These are phyloP conservation scores for Rhodotorula mucilaginosa DNA, from an alignment of 1,284 basidiomycete species.

Conservation along the genomic window DNA sequence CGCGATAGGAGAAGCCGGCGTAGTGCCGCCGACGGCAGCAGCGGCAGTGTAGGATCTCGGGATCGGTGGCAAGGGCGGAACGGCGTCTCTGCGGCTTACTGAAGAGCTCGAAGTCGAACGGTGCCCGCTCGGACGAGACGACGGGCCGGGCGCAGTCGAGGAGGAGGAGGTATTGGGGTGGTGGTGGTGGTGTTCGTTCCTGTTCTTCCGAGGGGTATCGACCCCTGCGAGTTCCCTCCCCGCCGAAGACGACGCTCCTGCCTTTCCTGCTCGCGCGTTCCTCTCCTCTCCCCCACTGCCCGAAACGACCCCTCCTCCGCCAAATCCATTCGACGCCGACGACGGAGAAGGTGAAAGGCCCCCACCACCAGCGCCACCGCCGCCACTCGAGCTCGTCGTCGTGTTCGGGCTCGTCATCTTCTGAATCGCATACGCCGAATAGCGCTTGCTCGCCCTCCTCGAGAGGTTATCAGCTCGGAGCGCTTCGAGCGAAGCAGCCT, in stretches of 20 bases:
- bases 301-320: neutral
- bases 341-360: too few relatives aligned
- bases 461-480: conserved; percentile 85
- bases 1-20: conserved; percentile 9
- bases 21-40: neutral
- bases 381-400: conserved; percentile 5
- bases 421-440: conserved; percentile 91
- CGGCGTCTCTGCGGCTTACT: neutral
- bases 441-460: conserved; percentile 90
- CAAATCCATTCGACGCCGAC: too few relatives aligned
- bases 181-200: conserved; percentile 3
- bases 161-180: too few relatives aligned
- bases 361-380: too few relatives aligned
- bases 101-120: neutral
- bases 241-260: neutral
- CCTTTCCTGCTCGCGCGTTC: neutral
- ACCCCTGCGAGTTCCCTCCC: conserved; percentile 5
- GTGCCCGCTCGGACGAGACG: neutral
- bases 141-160: neutral
- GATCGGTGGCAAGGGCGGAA: conserved; percentile 20
- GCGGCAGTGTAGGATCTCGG: conserved; percentile 22
- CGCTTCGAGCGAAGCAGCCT: conserved; percentile 67
- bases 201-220: neutral
- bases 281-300: neutral
- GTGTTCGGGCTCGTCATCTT: conserved; percentile 68